Base-by-base conservation (phyloP, 2,329 filamentous ascomycete genomes). In the Claviceps maximensis region DNA sequence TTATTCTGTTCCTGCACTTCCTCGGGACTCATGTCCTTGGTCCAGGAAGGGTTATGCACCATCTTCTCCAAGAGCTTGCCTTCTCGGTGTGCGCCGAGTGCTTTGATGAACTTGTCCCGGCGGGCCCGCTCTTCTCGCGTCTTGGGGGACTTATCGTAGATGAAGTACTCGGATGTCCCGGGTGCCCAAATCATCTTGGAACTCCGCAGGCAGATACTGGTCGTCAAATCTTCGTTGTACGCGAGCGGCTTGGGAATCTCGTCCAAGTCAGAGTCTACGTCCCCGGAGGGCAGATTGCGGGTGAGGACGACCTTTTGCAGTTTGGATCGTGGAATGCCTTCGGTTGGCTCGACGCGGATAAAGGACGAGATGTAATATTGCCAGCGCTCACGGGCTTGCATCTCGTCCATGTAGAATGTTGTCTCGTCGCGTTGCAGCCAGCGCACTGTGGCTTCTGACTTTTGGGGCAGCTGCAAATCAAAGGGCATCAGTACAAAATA, bases 321-420 rank as follows among this genome's bases (percentile, higher is more conserved):
- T 48, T 78, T 79, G 6, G 77, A 76, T 49, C 83, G 75, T 7
- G 77, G 72, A 2, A 93, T 77, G 15, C 87, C 87, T 68, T 93
- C 87, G 0, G 93, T 98, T 2, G 88, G 87, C 63, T 95, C 89
- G 25, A 90, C 79, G 57, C 89, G 87, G 59, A 89, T 87, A 68
- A 87, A 97, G 0, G 90, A 89, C 19, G 91, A 90, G 54, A 95
- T 88, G 66, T 98, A 98, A 71, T 94, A 95, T 61, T 91, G 87
- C 93, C 93, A 98, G 41, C 82, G 78, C 57, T 89, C 83, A 53
- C 84, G 84, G 50, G 83, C 80, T 63, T 93, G 86, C 74, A 95
- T 84, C 59, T 95, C 89, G 59, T 95, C 88, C 63, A 85, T 84
- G 60, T 93, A 89, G 66, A 95, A 89, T 0, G 95, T 86, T 42